These are phyloP conservation scores for Pedinophyceae sp. DNA, from an alignment of 139 green algal species.

Conservation along the genomic window DNA sequence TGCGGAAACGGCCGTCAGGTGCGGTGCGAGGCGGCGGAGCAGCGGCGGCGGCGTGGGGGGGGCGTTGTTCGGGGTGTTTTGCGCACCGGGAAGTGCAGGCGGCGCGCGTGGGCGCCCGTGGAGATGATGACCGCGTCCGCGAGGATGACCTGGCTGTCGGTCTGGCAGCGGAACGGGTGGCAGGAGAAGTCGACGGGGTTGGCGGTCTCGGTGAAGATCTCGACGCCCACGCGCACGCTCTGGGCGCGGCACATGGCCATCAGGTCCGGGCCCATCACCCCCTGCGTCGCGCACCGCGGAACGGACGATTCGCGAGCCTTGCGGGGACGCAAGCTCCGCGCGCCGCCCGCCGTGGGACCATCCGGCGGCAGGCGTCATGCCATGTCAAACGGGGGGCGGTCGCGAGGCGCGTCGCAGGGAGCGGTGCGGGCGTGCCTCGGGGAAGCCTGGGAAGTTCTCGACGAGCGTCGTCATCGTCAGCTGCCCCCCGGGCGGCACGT, in stretches of 20 bases:
- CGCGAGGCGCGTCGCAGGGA: too few relatives aligned
- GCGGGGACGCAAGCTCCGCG: too few relatives aligned
- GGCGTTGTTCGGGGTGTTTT: too few relatives aligned
- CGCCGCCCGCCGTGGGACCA: too few relatives aligned
- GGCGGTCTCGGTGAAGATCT: constrained; percentile 30
- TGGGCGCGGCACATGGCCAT: constrained; percentile 26
- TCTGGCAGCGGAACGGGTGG: constrained; percentile 13
- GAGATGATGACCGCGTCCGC: constrained; percentile 48
- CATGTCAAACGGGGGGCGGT: too few relatives aligned
- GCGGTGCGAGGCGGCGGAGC: too few relatives aligned
- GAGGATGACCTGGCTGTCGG: background rate
- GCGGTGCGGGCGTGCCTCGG: too few relatives aligned
- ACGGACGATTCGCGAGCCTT: too few relatives aligned
- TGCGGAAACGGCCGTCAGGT: too few relatives aligned
- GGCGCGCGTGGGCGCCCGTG: constrained; percentile 33
- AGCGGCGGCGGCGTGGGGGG: constrained; percentile 23
- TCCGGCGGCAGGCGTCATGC: too few relatives aligned
- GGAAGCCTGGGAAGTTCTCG: constrained; percentile 64
- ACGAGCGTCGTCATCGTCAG: constrained; percentile 17
- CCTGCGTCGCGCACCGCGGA: too few relatives aligned
- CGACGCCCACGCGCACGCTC: constrained; percentile 15
- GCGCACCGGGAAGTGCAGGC: constrained; percentile 21
- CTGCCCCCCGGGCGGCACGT: background rate
- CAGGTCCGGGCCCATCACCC: constrained; percentile 51
- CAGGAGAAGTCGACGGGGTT: constrained; percentile 15